Conservation (phyloP, 306 rosid species). For the Gynostemma pentaphyllum region DNA sequence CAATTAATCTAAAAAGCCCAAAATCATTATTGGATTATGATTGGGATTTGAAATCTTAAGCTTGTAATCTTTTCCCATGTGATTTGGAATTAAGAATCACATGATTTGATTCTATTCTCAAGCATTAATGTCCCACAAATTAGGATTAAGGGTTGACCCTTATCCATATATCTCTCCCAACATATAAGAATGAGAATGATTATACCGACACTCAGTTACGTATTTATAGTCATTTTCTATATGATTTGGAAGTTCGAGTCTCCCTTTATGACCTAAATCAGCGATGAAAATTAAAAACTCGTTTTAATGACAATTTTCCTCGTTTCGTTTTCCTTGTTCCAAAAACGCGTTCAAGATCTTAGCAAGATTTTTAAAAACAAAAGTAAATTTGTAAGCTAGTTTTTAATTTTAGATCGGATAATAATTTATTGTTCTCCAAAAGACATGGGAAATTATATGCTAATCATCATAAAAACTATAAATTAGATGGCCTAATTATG, state of each 20-base stretch:
- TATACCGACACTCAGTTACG: too few species aligned
- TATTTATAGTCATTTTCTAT: too few species aligned
- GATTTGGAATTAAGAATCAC: slow-evolving; percentile 45
- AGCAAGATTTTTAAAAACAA: too few species aligned
- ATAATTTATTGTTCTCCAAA: slow-evolving; percentile 2
- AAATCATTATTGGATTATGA: background rate
- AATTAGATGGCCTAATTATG: background rate
- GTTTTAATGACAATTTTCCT: too few species aligned
- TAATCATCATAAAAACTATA: slow-evolving; percentile 7
- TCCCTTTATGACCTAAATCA: too few species aligned
- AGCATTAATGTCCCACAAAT: background rate
- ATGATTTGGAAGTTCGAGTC: too few species aligned
- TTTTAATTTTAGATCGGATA: too few species aligned
- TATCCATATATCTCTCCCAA: background rate
- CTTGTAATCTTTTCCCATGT: slow-evolving; percentile 50
- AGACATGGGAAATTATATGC: slow-evolving; percentile 5
- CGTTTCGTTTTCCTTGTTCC: too few species aligned
- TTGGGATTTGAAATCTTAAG: background rate
- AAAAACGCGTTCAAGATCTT: too few species aligned
- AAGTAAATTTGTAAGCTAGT: too few species aligned
- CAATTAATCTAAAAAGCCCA: background rate
- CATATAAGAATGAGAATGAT: too few species aligned
- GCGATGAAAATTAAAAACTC: too few species aligned
- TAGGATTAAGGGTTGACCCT: background rate
- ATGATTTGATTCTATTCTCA: slow-evolving; percentile 35